phyloP scores from a whole-genome alignment of 768 basidiomycete species.

The Collybiopsis confluens region DNA sequence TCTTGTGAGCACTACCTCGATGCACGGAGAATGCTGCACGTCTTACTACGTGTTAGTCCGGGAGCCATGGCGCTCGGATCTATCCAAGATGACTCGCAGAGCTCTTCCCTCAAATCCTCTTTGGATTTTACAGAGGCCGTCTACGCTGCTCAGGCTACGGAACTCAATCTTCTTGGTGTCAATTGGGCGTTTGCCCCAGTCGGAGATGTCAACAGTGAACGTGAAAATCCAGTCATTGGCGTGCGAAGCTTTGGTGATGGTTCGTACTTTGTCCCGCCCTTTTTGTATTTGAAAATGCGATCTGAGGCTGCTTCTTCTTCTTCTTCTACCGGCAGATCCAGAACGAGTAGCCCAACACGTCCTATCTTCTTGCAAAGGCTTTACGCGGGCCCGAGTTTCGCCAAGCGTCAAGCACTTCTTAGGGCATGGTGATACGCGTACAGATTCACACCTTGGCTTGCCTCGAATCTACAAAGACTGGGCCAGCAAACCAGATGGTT shows the following conservation, averaged over 20 bases:
- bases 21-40: neutral
- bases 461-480: constrained; percentile 50
- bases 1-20: constrained; percentile 53
- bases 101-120: constrained; percentile 8
- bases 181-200: constrained; percentile 74
- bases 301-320: no score
- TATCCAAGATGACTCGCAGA: constrained; percentile 25
- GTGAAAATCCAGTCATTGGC: constrained; percentile 67
- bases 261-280: no score
- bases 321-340: constrained; percentile 52
- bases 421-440: constrained; percentile 68
- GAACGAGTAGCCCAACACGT: constrained; percentile 45
- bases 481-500: neutral
- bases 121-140: constrained; percentile 42
- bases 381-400: constrained; percentile 46
- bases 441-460: constrained; percentile 67
- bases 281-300: no score
- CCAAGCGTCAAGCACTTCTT: constrained; percentile 71
- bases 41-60: constrained; percentile 36
- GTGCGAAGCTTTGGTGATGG: constrained; percentile 71
- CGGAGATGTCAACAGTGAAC: constrained; percentile 69
- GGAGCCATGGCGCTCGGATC: constrained; percentile 73
- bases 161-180: constrained; percentile 58
- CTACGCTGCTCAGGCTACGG: constrained; percentile 43
- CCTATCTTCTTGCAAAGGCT: constrained; percentile 42